phyloP scores from a whole-genome alignment of 164 flowering plant genomes.

The Cinnamomum chago region DNA sequence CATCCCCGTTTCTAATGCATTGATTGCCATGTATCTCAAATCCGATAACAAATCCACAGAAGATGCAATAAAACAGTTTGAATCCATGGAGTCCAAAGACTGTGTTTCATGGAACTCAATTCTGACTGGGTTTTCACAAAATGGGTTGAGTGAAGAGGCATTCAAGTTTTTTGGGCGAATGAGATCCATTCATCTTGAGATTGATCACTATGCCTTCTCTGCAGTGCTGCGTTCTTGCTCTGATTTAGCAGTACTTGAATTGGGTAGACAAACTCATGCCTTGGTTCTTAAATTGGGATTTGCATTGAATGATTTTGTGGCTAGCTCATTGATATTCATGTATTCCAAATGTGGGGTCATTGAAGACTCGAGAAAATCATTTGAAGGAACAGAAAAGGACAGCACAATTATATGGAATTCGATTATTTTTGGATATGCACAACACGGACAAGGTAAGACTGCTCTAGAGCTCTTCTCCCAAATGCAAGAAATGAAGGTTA shows the following conservation, averaged over 20 bases:
- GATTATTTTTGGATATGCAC: slow-evolving; percentile 78
- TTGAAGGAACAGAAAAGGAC: slow-evolving; percentile 45
- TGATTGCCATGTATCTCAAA: slow-evolving; percentile 67
- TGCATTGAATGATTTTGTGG: slow-evolving; percentile 54
- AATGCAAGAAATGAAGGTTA: slow-evolving; percentile 54
- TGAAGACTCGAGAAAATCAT: slow-evolving; percentile 62
- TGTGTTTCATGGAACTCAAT: slow-evolving; percentile 82
- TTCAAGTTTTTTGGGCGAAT: slow-evolving; percentile 51
- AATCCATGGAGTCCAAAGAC: slow-evolving; percentile 51
- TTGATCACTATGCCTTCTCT: slow-evolving; percentile 71
- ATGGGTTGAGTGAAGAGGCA: slow-evolving; percentile 60
- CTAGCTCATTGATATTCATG: slow-evolving; percentile 74
- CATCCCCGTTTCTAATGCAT: slow-evolving; percentile 53
- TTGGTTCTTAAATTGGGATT: slow-evolving; percentile 53
- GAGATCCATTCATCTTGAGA: slow-evolving; percentile 31
- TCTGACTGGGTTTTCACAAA: slow-evolving; percentile 69
- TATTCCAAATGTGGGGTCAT: slow-evolving; percentile 73
- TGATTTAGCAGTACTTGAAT: slow-evolving; percentile 66
- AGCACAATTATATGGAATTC: slow-evolving; percentile 73
- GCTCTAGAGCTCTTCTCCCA: slow-evolving; percentile 56
- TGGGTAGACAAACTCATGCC: slow-evolving; percentile 73
- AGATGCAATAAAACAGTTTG: slow-evolving; percentile 51
- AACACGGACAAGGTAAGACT: slow-evolving; percentile 70
- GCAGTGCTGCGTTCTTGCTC: slow-evolving; percentile 69
- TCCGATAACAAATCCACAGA: slow-evolving; percentile 36